phyloP scores from a whole-genome alignment of 345 rosid genomes.

The Bruguiera gymnorhiza region DNA sequence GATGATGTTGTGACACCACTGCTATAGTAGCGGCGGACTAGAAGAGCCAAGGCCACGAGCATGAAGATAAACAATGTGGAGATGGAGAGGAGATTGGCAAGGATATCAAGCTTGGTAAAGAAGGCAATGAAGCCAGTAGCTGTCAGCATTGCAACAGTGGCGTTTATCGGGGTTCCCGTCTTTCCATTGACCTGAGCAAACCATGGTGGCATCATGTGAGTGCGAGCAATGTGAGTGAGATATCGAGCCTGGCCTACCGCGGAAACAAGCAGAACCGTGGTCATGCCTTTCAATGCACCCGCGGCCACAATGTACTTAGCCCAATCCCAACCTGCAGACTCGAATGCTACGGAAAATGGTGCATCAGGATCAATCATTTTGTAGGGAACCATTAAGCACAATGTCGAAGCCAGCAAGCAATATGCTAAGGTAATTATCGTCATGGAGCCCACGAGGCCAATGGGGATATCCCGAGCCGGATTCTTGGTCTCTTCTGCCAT shows the following conservation, averaged over 20 bases:
- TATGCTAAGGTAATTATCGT: constrained; percentile 43
- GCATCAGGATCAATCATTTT: constrained; percentile 47
- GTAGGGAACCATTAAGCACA: constrained; percentile 67
- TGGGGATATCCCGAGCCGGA: constrained; percentile 26
- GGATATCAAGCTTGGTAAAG: constrained; percentile 57
- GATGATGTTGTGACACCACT: constrained; percentile 5
- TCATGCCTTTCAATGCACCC: constrained; percentile 85
- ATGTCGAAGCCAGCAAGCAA: constrained; percentile 51
- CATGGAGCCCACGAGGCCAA: constrained; percentile 58
- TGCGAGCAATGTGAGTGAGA: constrained; percentile 79
- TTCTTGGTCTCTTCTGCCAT: constrained; percentile 28
- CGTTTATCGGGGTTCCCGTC: constrained; percentile 77
- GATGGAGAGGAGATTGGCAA: constrained; percentile 63
- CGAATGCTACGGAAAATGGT: constrained; percentile 70
- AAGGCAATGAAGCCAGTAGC: constrained; percentile 66
- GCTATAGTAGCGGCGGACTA: constrained; percentile 21
- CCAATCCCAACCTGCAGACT: constrained; percentile 63
- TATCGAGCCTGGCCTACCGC: constrained; percentile 83
- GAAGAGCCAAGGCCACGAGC: constrained; percentile 20
- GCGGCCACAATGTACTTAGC: constrained; percentile 79
- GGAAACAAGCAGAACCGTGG: constrained; percentile 65
- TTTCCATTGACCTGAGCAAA: constrained; percentile 53
- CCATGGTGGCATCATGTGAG: constrained; percentile 94
- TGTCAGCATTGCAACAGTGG: constrained; percentile 54
- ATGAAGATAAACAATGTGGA: constrained; percentile 36